Evolutionary conservation across 495 filamentous ascomycete genomes (phyloP).

Genomic region (Pyrenula massariospora): DNA sequence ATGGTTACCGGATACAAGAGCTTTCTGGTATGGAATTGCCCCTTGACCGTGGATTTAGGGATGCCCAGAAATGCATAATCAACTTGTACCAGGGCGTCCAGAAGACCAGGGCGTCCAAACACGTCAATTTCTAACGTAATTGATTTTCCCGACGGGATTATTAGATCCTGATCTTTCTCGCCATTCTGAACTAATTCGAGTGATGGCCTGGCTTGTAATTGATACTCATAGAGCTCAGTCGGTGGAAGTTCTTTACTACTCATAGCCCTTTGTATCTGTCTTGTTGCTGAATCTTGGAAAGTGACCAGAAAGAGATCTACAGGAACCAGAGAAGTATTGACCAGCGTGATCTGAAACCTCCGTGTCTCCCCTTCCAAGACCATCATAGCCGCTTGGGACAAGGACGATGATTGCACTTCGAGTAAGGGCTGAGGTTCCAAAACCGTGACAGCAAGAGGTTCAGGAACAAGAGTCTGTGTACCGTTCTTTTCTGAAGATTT

Average conservation of each 20-base stretch:
- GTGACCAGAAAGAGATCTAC: constrained; percentile 80
- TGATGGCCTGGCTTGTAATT: constrained; percentile 67
- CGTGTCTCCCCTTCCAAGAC: constrained; percentile 76
- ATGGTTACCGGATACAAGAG: constrained; percentile 71
- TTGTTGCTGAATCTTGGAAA: constrained; percentile 79
- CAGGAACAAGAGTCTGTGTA: constrained; percentile 11
- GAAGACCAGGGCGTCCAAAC: constrained; percentile 72
- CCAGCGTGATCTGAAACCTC: constrained; percentile 65
- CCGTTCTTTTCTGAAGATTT: constrained; percentile 22
- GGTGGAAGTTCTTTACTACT: constrained; percentile 63
- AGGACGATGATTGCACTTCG: constrained; percentile 58
- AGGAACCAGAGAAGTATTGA: constrained; percentile 63
- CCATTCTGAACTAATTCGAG: constrained; percentile 48
- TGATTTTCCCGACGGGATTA: constrained; percentile 27
- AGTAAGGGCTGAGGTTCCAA: constrained; percentile 69
- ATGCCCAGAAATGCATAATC: constrained; percentile 67
- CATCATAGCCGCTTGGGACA: constrained; percentile 82
- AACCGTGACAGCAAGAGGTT: constrained; percentile 46
- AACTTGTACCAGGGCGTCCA: constrained; percentile 69
- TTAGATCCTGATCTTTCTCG: constrained; percentile 58
- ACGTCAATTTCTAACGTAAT: constrained; percentile 37
- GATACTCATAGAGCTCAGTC: constrained; percentile 72
- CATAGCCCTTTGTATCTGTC: constrained; percentile 60
- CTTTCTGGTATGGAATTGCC: constrained; percentile 74
- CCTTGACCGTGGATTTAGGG: constrained; percentile 48